Evolutionary conservation across 2,329 filamentous ascomycete genomes (phyloP), one percentile per base, ranked within the genome.

Genomic region (Bipolaris bicolor): DNA sequence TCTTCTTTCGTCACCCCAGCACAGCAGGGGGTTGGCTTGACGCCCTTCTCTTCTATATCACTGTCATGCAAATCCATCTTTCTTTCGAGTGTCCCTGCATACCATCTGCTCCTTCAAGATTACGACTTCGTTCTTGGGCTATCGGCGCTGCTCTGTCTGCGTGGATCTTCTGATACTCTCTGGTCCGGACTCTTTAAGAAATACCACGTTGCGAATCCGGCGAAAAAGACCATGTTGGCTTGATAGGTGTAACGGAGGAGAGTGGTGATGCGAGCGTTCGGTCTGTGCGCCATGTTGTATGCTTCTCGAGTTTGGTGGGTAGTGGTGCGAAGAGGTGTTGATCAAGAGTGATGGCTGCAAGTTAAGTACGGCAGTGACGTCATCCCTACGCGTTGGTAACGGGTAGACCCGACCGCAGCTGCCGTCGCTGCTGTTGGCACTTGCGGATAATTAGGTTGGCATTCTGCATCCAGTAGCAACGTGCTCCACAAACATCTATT

Each of bases 141-240:
- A 5, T 52, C 26, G 18, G 3, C 16, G 29, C 40, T 45, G 16
- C 22, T 26, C n/a, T 22, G 18, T 7, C n/a, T 15, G 16, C 6
- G 41, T 41, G 29, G 7, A 15, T 31, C 26, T 34, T 15, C 34
- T 11, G 20, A 15, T 29, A 13, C n/a, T 43, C 47, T 47, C 29
- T 34, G 13, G 9, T 44, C 20, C 33, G 22, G 22, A 22, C 29
- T 39, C 22, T 54, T 62, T 18, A 62, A 41, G 31, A 61, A 50
- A 18, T 63, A 67, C 62, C 63, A 63, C 5, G 50, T 53, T 1
- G 56, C 56, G 22, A 66, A 64, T 1, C 61, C 61, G 4, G 57
- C 57, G 24, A 65, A 62, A 44, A 64, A 65, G 22, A 65, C 49
- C 45, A 65, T 44, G 31, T 65, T 67, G 1, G 45, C 59, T 40